A percentile compares a stretch with the other conserved stretches of the same genome.
These are phyloP conservation scores for Roridomyces roridus DNA, from an alignment of 768 basidiomycete species.

Conservation along the genomic window DNA sequence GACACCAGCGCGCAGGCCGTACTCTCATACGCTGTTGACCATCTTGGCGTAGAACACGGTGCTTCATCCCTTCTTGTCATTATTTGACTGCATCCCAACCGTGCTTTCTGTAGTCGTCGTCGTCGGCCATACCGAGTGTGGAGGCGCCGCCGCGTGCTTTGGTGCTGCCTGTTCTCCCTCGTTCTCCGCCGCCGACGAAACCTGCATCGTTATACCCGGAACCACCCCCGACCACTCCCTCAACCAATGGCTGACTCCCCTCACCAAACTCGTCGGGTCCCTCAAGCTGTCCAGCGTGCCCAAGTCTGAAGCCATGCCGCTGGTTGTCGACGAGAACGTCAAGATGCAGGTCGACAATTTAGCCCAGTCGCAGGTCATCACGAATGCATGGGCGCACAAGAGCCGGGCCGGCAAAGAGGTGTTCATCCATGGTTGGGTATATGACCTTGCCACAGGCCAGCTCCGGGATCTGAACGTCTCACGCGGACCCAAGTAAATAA, in stretches of 20 bases:
- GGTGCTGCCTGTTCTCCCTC: slow-evolving; percentile 45
- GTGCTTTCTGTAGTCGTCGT: slow-evolving; percentile 63
- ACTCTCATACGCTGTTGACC: slow-evolving; percentile 73
- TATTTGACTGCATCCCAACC: slow-evolving; percentile 38
- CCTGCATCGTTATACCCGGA: slow-evolving; percentile 39
- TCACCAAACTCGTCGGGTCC: slow-evolving; percentile 57
- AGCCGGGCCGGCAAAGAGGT: slow-evolving; percentile 51
- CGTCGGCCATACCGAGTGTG: slow-evolving; percentile 85
- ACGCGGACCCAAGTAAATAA: slow-evolving; percentile 35
- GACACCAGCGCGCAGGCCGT: slow-evolving; percentile 79
- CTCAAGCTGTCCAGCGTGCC: slow-evolving; percentile 49
- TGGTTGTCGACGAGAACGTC: slow-evolving; percentile 67
- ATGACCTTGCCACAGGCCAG: slow-evolving; percentile 63
- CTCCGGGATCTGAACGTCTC: slow-evolving; percentile 63
- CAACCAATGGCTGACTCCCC: slow-evolving; percentile 74
- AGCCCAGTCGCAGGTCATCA: slow-evolving; percentile 50
- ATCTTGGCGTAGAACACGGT: slow-evolving; percentile 82
- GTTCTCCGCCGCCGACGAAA: slow-evolving; percentile 35
- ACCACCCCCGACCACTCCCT: slow-evolving; percentile 54
- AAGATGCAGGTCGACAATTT: slow-evolving; percentile 59
- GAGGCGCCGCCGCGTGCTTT: slow-evolving; percentile 70
- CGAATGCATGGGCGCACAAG: slow-evolving; percentile 53
- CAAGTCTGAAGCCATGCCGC: slow-evolving; percentile 44
- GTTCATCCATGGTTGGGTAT: slow-evolving; percentile 77
- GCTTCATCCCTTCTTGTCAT: slow-evolving; percentile 41